Evolutionary conservation across 148 eudicot species (phyloP).

Genomic region (Rhododendron henanense): DNA sequence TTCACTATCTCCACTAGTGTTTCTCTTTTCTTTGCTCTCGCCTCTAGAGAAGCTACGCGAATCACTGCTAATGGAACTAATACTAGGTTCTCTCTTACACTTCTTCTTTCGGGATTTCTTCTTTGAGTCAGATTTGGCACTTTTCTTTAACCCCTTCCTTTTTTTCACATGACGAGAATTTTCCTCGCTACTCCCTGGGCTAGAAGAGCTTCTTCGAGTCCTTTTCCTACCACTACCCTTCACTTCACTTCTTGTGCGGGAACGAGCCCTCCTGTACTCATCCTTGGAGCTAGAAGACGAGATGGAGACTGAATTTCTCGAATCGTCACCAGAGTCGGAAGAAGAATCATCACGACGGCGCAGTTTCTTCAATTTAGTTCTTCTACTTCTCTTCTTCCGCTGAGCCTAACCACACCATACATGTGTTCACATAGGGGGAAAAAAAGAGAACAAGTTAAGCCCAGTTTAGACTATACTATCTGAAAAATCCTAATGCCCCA

Average conservation of each 20-base stretch:
- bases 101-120: slow-evolving; percentile 48
- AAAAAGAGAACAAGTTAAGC: background rate
- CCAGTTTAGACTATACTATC: background rate
- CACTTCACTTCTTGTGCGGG: slow-evolving; percentile 35
- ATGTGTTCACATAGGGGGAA: slow-evolving; percentile 4
- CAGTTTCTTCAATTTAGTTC: slow-evolving; percentile 54
- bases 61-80: slow-evolving; percentile 47
- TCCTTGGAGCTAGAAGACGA: slow-evolving; percentile 38
- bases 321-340: slow-evolving; percentile 42
- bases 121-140: slow-evolving; percentile 28
- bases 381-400: slow-evolving; percentile 51
- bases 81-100: slow-evolving; percentile 45
- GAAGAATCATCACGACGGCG: slow-evolving; percentile 36
- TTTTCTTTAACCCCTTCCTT: slow-evolving; percentile 43
- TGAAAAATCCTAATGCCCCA: background rate
- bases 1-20: slow-evolving; percentile 31
- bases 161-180: slow-evolving; percentile 35
- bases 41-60: slow-evolving; percentile 32
- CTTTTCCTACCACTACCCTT: slow-evolving; percentile 47
- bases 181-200: slow-evolving; percentile 32
- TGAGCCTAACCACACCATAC: slow-evolving; percentile 35
- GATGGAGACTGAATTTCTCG: slow-evolving; percentile 24
- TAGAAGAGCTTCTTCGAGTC: slow-evolving; percentile 30
- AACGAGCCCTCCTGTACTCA: slow-evolving; percentile 33
- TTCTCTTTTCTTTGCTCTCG: too few species aligned